Base-by-base conservation (phyloP, 257 asterid species). In the Plantago ovata region DNA sequence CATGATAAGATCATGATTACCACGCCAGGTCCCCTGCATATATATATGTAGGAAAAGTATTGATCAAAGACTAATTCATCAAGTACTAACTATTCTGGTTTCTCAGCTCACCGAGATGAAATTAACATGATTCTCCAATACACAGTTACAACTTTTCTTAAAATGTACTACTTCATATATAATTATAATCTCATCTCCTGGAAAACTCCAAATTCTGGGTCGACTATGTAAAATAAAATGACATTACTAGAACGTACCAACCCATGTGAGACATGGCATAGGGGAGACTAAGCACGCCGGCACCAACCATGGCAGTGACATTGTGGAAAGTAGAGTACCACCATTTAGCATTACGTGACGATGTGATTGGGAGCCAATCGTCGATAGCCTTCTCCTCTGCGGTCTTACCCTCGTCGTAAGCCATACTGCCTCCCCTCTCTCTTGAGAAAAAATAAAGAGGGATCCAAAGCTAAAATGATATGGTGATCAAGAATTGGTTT, bases 281-380 rank as follows among this genome's bases (percentile, higher is more conserved):
- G 0, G 81, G 81, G 10, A 76, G 81, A 23, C 78, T 72, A 28
- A 76, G 81, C 16, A 76, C 81, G 9, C 78, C 81, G 3, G 81
- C 81, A 7, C 81, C 81, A 9, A 76, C 81, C 81, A 76, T 76
- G 57, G 81, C 81, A 0, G 81, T 76, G 18, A 76, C 82, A 63
- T 77, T 77, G 64, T 77, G 82, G 56, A 77, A 77, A 19, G 82
- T 70, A 0, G 82, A 77, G 61, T 73, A 73, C 79, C 79, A 77
- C 82, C 82, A 77, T 42, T 69, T 73, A n/a, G 82, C 83, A 2
- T 46, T 67, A 0, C 81, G 66, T 0, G 64, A 46, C 0, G 81
- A 65, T 1, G 81, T 72, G 44, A 76, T 28, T 0, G 81, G 81
- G 38, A 76, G 81, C 81, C 81, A 76, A 10, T 69, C 76, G 19